Evolutionary conservation across 306 rosid genomes (phyloP), one percentile per base, ranked within the genome.

Genomic region (Cicer cuneatum): DNA sequence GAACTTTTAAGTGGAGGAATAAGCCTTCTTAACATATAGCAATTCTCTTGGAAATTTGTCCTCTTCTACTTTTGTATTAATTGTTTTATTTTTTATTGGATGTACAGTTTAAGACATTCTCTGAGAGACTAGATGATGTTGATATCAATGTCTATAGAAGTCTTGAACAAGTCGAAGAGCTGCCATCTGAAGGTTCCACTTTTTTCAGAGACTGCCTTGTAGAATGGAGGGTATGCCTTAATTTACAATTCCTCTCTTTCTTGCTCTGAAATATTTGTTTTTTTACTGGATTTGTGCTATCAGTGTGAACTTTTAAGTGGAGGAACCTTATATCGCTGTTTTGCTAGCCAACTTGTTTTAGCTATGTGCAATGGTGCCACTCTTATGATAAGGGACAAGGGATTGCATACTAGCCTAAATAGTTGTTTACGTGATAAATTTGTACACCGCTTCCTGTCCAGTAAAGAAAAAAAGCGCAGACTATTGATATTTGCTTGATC

Each of bases 161-260:
- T 80, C 91, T 93, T 39, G 86, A 87, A 9, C 81, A 78, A 80
- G 73, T 91, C 37, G 89, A 89, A 74, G 68, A 90, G 8, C 90
- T 83, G 77, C 98, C 98, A 2, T 82, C 92, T 0, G 94, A 86
- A 70, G 97, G 97, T 59, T 91, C 96, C 29, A 86, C 91, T 2
- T 93, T 91, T 67, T 88, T 93, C 77, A 85, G 90, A 57, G 98
- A 93, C 63, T 89, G 97, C 81, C 92, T 93, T 33, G 47, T 84
- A 6, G 93, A 93, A 87, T 91, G 92, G 96, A 89, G 94, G 91
- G 98, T 93, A 86, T 70, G 90, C 8, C 14, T 13, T 52, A 13
- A 4, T 11, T 19, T 51, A 56, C 19, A 7, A 10, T 49, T 75
- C 10, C 15, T 21, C 8, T 78, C 21, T 69, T 39, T 43, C 2